Percentiles rank a stretch among this genome's conserved stretches.
Evolutionary conservation across 805 yeast genomes (phyloP).

Genomic region (Lipomyces spencermartinsiae): DNA sequence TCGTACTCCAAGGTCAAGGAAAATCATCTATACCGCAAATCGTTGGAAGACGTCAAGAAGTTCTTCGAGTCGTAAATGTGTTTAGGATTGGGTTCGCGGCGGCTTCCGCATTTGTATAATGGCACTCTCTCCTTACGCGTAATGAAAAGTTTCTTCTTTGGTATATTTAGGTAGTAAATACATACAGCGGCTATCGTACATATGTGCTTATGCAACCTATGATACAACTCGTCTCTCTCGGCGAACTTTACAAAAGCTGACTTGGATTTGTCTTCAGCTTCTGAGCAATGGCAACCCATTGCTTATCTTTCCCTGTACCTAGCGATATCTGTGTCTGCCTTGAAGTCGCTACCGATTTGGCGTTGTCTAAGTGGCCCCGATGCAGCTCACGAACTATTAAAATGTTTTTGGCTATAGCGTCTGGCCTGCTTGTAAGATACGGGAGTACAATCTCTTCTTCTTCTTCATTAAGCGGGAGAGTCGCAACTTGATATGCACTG

Average conservation of each 20-base stretch:
- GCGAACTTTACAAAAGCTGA: slow-evolving; percentile 11
- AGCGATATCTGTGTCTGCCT: slow-evolving; percentile 20
- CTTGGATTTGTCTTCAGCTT: slow-evolving; percentile 15
- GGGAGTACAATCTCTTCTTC: slow-evolving; percentile 20
- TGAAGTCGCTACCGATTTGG: slow-evolving; percentile 13
- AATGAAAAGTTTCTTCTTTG: slow-evolving; percentile 2
- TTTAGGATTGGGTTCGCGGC: too few species aligned
- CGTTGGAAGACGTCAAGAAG: slow-evolving; percentile 18
- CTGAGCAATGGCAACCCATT: slow-evolving; percentile 27
- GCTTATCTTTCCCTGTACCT: slow-evolving; percentile 20
- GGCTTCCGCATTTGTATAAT: not conserved
- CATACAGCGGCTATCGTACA: not conserved
- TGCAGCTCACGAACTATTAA: slow-evolving; percentile 25
- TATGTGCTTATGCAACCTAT: not conserved
- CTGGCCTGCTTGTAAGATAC: slow-evolving; percentile 16
- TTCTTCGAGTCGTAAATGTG: slow-evolving; percentile 25
- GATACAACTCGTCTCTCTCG: not conserved
- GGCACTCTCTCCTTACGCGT: not conserved
- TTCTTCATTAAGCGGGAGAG: slow-evolving; percentile 10
- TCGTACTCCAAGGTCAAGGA: slow-evolving; percentile 29
- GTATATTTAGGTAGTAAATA: slow-evolving; percentile 14
- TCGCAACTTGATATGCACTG: slow-evolving; percentile 14
- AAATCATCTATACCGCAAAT: slow-evolving; percentile 21
- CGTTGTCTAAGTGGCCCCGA: slow-evolving; percentile 19
- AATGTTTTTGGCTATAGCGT: slow-evolving; percentile 23